Percentiles rank a stretch among this genome's conserved stretches.
phyloP scores from a whole-genome alignment of 208 protist species.

The Leishmania tropica region DNA sequence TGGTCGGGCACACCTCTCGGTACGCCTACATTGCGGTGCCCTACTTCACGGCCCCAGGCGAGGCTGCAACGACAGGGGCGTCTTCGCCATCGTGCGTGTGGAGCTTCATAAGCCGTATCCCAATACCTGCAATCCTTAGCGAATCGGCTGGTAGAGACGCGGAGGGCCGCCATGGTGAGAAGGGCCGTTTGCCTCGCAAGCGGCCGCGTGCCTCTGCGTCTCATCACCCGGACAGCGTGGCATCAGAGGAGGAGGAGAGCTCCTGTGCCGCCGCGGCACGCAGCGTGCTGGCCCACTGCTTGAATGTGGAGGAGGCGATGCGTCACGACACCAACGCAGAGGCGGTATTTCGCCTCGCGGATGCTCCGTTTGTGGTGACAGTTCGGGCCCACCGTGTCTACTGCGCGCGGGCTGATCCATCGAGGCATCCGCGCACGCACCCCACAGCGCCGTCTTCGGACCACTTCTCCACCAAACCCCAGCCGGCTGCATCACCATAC shows the following conservation, averaged over 20 bases:
- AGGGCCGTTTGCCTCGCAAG: neutral
- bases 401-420: conserved; percentile 30
- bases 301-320: conserved; percentile 34
- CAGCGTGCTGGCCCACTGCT: conserved; percentile 19
- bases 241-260: neutral
- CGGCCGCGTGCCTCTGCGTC: neutral
- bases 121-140: conserved; percentile 26
- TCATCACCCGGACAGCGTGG: conserved; percentile 9
- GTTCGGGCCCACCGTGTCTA: conserved; percentile 66
- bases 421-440: conserved; percentile 8
- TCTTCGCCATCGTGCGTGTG: conserved; percentile 17
- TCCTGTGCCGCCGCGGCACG: neutral
- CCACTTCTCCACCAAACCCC: neutral
- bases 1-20: conserved; percentile 56
- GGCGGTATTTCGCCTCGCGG: conserved; percentile 10
- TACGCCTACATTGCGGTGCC: conserved; percentile 82
- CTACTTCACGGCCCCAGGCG: conserved; percentile 17
- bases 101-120: conserved; percentile 40
- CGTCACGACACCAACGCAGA: conserved; percentile 35
- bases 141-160: neutral
- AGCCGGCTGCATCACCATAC: conserved; percentile 31
- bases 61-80: neutral
- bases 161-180: neutral
- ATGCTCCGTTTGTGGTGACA: conserved; percentile 31
- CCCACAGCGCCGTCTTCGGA: neutral